A percentile compares a stretch with the other conserved stretches of the same genome.
phyloP scores from a whole-genome alignment of 2,329 filamentous ascomycete genomes.

The Alternaria gaisen region DNA sequence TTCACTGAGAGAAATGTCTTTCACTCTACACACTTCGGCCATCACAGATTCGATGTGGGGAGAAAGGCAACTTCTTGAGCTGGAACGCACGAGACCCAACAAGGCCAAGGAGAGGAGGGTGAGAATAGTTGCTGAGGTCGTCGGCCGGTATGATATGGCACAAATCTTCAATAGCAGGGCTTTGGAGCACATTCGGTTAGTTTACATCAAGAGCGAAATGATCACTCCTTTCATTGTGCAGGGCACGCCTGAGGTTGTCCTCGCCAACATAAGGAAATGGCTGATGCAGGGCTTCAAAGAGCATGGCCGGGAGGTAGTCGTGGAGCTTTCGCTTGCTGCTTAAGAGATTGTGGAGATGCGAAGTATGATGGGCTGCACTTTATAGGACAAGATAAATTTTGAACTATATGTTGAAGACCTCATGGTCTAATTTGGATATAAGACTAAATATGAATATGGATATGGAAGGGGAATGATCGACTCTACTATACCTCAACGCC shows the following conservation, averaged over 20 bases:
- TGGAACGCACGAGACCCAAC: conserved; percentile 82
- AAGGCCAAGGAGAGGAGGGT: conserved; percentile 76
- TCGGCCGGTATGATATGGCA: conserved; percentile 81
- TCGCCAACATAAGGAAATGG: conserved; percentile 5
- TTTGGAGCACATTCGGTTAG: conserved; percentile 77
- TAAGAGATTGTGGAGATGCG: not conserved
- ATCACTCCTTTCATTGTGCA: conserved; percentile 67
- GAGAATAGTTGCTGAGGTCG: conserved; percentile 82
- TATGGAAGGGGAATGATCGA: not conserved
- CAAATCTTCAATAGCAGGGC: conserved; percentile 73
- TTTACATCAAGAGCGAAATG: conserved; percentile 71
- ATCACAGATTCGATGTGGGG: conserved; percentile 74
- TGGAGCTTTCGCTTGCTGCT: conserved; percentile 1
- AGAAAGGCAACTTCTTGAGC: conserved; percentile 62
- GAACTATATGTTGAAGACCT: not conserved
- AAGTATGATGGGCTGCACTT: not conserved
- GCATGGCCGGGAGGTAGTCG: not conserved
- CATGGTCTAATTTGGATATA: not conserved
- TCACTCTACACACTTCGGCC: conserved; percentile 83
- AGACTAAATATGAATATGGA: not conserved
- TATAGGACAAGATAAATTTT: not conserved
- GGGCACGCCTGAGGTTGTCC: conserved; percentile 6
- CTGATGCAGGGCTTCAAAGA: conserved; percentile 13
- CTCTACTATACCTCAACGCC: not conserved
- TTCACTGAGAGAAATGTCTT: conserved; percentile 79